Conservation (phyloP, 768 basidiomycete genomes). For the Suillus placidus region DNA sequence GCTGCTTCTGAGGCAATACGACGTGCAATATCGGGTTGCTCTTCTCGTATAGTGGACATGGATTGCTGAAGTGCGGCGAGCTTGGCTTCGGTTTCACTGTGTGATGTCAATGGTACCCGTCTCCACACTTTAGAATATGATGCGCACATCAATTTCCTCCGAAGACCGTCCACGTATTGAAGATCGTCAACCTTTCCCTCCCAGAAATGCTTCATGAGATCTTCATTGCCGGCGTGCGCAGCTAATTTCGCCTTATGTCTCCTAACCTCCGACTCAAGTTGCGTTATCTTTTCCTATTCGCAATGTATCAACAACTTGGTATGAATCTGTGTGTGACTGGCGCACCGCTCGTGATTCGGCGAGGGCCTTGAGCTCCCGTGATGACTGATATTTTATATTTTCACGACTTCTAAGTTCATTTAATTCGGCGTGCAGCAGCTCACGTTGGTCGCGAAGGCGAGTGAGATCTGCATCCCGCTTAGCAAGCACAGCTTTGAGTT, state of each 20-base stretch:
- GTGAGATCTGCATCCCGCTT: constrained; percentile 70
- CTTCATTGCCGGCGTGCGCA: constrained; percentile 68
- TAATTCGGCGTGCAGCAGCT: constrained; percentile 65
- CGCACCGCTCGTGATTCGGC: constrained; percentile 61
- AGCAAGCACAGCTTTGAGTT: constrained; percentile 58
- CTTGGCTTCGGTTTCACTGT: constrained; percentile 57
- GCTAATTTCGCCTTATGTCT: constrained; percentile 79
- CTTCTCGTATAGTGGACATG: constrained; percentile 45
- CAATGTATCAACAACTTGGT: constrained; percentile 15
- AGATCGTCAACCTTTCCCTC: constrained; percentile 54
- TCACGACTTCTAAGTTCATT: constrained; percentile 72
- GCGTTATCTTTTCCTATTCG: constrained; percentile 70
- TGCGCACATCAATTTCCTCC: constrained; percentile 57
- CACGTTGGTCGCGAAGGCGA: constrained; percentile 72
- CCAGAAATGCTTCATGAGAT: constrained; percentile 72
- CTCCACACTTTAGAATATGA: not conserved
- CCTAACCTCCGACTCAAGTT: constrained; percentile 70
- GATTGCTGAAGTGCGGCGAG: constrained; percentile 54
- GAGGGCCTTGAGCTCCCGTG: constrained; percentile 66
- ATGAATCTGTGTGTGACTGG: constrained; percentile 7
- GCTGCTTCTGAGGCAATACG: constrained; percentile 54
- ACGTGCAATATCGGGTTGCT: constrained; percentile 55
- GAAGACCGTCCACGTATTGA: constrained; percentile 55
- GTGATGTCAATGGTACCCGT: constrained; percentile 19
- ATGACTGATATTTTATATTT: constrained; percentile 53